Conservation (phyloP, 177 flowering plant genomes). For the Tripterygium wilfordii region DNA sequence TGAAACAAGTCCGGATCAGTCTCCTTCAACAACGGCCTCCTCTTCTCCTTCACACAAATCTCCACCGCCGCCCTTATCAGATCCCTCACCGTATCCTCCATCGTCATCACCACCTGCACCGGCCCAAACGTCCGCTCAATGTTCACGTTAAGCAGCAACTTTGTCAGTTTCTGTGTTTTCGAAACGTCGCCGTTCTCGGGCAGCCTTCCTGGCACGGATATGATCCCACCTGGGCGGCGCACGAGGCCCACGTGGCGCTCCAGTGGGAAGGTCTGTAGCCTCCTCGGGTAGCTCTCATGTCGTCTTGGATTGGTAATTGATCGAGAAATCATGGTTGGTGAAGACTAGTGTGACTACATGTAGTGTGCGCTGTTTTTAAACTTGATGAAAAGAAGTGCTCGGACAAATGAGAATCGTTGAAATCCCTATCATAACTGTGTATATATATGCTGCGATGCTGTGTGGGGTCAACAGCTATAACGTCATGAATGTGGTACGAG, state of each 20-base stretch:
- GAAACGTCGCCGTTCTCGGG: neutral
- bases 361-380: too few species aligned
- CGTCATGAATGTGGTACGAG: too few species aligned
- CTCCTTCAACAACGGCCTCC: conserved; percentile 46
- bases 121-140: conserved; percentile 56
- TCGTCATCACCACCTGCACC: conserved; percentile 51
- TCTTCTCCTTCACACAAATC: conserved; percentile 46
- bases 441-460: too few species aligned
- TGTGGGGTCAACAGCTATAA: too few species aligned
- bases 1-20: conserved; percentile 35
- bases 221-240: conserved; percentile 9
- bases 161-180: conserved; percentile 23
- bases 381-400: too few species aligned
- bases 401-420: too few species aligned
- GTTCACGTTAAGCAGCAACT: conserved; percentile 56
- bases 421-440: too few species aligned
- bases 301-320: neutral
- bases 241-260: too few species aligned
- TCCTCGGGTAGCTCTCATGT: neutral
- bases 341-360: too few species aligned
- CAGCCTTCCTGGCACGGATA: conserved; percentile 9
- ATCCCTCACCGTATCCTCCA: conserved; percentile 55
- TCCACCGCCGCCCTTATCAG: conserved; percentile 39
- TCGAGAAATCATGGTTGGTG: neutral
- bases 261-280: conserved; percentile 5